phyloP scores from a whole-genome alignment of 148 eudicot genomes.

The Cornus kousa region DNA sequence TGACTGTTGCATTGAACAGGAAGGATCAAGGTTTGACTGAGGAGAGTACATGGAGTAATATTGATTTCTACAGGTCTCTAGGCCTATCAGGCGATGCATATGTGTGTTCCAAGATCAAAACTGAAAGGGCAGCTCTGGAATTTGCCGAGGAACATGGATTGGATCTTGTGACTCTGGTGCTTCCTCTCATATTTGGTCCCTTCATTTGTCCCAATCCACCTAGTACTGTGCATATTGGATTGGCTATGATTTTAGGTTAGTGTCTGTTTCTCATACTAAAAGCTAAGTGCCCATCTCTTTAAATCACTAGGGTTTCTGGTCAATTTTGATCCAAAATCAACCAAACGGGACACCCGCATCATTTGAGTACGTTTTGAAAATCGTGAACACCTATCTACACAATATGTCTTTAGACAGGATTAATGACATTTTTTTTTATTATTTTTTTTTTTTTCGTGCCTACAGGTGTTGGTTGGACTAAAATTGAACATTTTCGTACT shows the following conservation, averaged over 20 bases:
- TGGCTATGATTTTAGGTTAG: slow-evolving; percentile 37
- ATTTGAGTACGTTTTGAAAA: too few relatives aligned
- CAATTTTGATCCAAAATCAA: too few relatives aligned
- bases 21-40: slow-evolving; percentile 13
- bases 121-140: slow-evolving; percentile 43
- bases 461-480: too few relatives aligned
- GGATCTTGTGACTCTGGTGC: slow-evolving; percentile 33
- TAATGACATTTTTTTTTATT: too few relatives aligned
- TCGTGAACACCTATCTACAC: too few relatives aligned
- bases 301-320: too few relatives aligned
- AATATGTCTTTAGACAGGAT: too few relatives aligned
- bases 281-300: too few relatives aligned
- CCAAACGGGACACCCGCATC: too few relatives aligned
- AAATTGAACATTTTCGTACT: too few relatives aligned
- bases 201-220: slow-evolving; percentile 35
- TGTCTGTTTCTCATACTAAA: background rate
- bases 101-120: slow-evolving; percentile 31
- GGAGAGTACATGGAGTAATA: slow-evolving; percentile 33
- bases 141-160: slow-evolving; percentile 34
- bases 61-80: slow-evolving; percentile 20
- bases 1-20: too few relatives aligned
- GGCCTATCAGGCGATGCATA: slow-evolving; percentile 22
- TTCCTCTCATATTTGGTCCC: slow-evolving; percentile 38
- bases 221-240: slow-evolving; percentile 21
- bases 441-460: too few relatives aligned